Base-by-base conservation (phyloP, 257 asterid species). In the Solanum paucissectum region DNA sequence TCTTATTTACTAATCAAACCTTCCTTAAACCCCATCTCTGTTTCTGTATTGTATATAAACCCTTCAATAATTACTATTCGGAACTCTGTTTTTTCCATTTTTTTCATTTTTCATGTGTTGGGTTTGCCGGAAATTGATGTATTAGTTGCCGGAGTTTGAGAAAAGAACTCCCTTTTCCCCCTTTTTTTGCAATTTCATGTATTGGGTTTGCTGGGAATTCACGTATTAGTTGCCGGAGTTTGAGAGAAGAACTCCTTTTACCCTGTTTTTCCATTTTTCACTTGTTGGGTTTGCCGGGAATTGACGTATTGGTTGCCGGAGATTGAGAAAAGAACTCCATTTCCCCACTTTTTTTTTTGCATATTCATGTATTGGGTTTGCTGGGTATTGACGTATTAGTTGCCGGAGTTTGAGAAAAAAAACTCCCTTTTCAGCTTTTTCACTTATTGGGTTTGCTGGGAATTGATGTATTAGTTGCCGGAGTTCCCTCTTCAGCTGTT, bases 21-120 rank as follows among this genome's bases (percentile, higher is more conserved):
- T n/a, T 66, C 92, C 62, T 69, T 83, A 86, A 86, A 90, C 88
- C 89, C 88, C 83, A 60, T 72, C 74, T n/a, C 87, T 40, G 11
- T 16, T 46, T 38, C 11, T 18, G 18, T 27, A 23, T n/a, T 27
- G 2, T 27, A 2, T 40, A 46, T 73, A 36, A 58, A 72, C 8
- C 75, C 66, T 85, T 74, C 21, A 29, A 33, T 2, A 3, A 1
- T 37, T 37, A 25, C 44, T 12, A 4, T 49, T 9, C 21, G 71
- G 32, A 38, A 40, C 46, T 36, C 34, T 46, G 16, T 6, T 83
- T 55, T 66, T 85, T 52, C 20, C 38, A 1, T 68, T 68, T 66
- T 66, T 5, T 27, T 1, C 9, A 6, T 68, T 68, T 68, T 68
- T 58, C 21, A 52, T 23, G 44, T 55, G 44, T n/a, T 55, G 49